Percentiles rank a stretch among this genome's conserved stretches.
phyloP scores from a whole-genome alignment of 352 stramenopile genomes.

The Elongisporangium undulatum region DNA sequence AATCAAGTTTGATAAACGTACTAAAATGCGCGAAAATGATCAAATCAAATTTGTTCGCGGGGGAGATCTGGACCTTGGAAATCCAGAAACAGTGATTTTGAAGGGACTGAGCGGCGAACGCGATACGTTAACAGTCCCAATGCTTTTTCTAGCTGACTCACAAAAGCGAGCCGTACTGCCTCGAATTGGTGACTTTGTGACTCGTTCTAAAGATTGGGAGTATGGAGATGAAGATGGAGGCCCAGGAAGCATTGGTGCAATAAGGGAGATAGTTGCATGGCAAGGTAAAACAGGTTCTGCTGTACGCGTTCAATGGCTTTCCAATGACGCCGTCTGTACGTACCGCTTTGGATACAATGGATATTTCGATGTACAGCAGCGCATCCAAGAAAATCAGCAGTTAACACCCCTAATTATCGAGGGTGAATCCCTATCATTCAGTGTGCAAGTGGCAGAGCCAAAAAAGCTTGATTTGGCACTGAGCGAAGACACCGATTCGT shows the following conservation, averaged over 20 bases:
- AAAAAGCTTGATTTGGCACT: conserved; percentile 7
- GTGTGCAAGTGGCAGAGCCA: conserved; percentile 13
- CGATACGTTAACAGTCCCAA: conserved; percentile 16
- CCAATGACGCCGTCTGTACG: conserved; percentile 23
- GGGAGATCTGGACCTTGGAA: conserved; percentile 1
- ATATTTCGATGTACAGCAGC: conserved; percentile 50
- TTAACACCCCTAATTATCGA: conserved; percentile 37
- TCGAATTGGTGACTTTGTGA: conserved; percentile 43
- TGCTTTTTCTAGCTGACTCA: conserved; percentile 35
- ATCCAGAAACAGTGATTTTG: conserved; percentile 9
- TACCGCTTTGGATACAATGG: conserved; percentile 67
- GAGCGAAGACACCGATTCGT: conserved; percentile 5
- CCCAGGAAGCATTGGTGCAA: conserved; percentile 41
- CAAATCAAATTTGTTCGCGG: conserved; percentile 17
- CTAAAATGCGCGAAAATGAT: conserved; percentile 30
- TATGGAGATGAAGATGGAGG: conserved; percentile 75
- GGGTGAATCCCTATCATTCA: conserved; percentile 35
- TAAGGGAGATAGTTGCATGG: conserved; percentile 57
- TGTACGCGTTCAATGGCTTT: conserved; percentile 53
- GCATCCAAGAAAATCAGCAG: conserved; percentile 4
- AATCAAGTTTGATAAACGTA: conserved; percentile 61
- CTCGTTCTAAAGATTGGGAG: conserved; percentile 63
- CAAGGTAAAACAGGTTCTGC: conserved; percentile 36
- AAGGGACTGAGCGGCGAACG: conserved; percentile 28
- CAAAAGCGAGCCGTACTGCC: conserved; percentile 20